These are phyloP conservation scores for Teratosphaeria nubilosa DNA, from an alignment of 2,329 filamentous ascomycete genomes.

Conservation along the genomic window DNA sequence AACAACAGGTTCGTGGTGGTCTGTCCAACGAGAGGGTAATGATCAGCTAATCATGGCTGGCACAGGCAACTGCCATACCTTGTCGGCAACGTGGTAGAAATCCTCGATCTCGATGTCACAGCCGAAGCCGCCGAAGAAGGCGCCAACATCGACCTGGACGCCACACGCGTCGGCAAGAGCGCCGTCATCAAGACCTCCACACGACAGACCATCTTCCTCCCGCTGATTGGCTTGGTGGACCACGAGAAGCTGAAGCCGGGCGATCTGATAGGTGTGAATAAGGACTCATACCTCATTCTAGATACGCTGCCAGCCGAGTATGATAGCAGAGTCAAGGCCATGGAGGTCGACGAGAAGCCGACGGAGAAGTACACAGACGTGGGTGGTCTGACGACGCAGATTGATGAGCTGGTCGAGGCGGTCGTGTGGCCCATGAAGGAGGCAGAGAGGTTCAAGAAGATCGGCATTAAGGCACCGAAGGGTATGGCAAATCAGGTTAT, in stretches of 20 bases:
- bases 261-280: slow-evolving; percentile 96
- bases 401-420: slow-evolving; percentile 95
- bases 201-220: slow-evolving; percentile 94
- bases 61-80: slow-evolving; percentile 90
- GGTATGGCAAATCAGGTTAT: slow-evolving; percentile 42
- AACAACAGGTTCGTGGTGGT: slow-evolving; percentile 67
- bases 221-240: slow-evolving; percentile 92
- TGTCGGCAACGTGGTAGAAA: slow-evolving; percentile 95
- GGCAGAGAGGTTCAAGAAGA: slow-evolving; percentile 97
- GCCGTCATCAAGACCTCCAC: slow-evolving; percentile 99
- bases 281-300: slow-evolving; percentile 94
- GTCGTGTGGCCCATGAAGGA: slow-evolving; percentile 99
- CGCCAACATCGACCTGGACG: slow-evolving; percentile 96
- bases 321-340: slow-evolving; percentile 96
- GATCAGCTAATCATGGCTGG: slow-evolving; percentile 21
- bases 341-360: slow-evolving; percentile 99
- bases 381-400: slow-evolving; percentile 95
- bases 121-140: slow-evolving; percentile 95
- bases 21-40: not conserved
- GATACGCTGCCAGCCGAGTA: slow-evolving; percentile 97
- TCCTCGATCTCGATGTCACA: slow-evolving; percentile 90
- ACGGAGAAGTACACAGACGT: slow-evolving; percentile 99
- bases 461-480: slow-evolving; percentile 98
- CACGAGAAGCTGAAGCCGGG: slow-evolving; percentile 89
- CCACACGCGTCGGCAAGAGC: slow-evolving; percentile 91